Base-by-base conservation (phyloP, 345 rosid genomes). In the Gossypioides kirkii region DNA sequence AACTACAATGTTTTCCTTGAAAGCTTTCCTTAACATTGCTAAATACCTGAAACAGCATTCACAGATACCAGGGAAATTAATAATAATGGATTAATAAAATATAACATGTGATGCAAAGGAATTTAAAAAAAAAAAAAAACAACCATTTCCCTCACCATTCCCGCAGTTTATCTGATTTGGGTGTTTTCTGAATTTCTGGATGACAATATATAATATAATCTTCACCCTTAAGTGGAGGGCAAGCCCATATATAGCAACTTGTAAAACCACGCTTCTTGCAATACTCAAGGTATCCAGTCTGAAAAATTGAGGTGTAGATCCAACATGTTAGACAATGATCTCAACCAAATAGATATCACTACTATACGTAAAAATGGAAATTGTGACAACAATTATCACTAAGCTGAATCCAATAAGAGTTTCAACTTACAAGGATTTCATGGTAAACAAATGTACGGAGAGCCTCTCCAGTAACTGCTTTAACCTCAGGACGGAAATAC, bases 231-330 rank as follows among this genome's bases (percentile, higher is more conserved):
- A 96, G 76, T 4, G 99, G 99, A 66, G 99, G 99, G 84, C 99
- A 96, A 60, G 98, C 99, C 99, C 99, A 96, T 74, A 96, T 93
- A 76, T 96, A 96, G 84, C 99, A 96, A 86, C 98, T 96, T 8
- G 98, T 91, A 83, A 96, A 96, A 72, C 99, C 99, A 73, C 99
- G 90, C 71, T 85, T 80, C 88, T 93, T 96, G 88, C 99, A 93
- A 78, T 91, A 91, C 74, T 96, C 99, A 77, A 96, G 98, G 84
- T 96, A 96, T 32, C 99, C 98, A 80, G 90, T 96, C 99, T 96
- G 84, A 77, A 84, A 79, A 26, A 4, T 26, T 12, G 42, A 65
- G 38, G 61, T 53, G 56, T 26, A 69, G 70, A 74, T 28, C 43
- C 25, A 69, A 73, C 45, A 26, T 60, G 61, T 69, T 59, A 50